Evolutionary conservation across 148 eudicot species (phyloP).

Genomic region (Camellia granthamiana): DNA sequence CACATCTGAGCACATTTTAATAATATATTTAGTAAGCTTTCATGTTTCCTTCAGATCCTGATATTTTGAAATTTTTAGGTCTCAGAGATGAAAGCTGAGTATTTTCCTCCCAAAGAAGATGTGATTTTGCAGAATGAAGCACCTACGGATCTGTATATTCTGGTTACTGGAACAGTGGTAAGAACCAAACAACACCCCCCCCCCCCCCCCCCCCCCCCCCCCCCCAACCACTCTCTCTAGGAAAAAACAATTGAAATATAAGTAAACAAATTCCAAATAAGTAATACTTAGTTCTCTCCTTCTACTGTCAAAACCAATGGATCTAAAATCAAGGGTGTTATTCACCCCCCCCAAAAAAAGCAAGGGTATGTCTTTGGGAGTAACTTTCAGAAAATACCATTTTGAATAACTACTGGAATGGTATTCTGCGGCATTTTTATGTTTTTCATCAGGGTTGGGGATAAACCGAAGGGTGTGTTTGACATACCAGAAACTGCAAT

Average conservation of each 20-base stretch:
- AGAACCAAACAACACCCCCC: conserved; percentile 15
- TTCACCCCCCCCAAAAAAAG: no score
- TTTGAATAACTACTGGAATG: neutral
- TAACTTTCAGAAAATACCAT: neutral
- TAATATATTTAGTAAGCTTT: neutral
- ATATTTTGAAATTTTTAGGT: conserved; percentile 35
- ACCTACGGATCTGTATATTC: conserved; percentile 72
- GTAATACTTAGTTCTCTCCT: no score
- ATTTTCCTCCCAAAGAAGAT: conserved; percentile 87
- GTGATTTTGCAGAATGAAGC: conserved; percentile 89
- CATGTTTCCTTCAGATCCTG: neutral
- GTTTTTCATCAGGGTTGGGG: neutral
- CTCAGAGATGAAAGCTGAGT: conserved; percentile 88
- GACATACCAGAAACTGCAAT: no score
- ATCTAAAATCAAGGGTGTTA: neutral
- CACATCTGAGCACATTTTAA: neutral
- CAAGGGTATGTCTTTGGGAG: neutral
- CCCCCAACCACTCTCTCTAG: neutral
- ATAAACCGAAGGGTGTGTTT: neutral
- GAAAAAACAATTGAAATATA: neutral
- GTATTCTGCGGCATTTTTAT: conserved; percentile 7
- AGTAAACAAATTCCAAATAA: neutral
- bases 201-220: neutral
- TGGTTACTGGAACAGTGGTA: conserved; percentile 77
- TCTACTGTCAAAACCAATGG: neutral